These are phyloP conservation scores for Rhizophagus clarus DNA, from an alignment of 192 early-diverging fungal species.

Conservation along the genomic window DNA sequence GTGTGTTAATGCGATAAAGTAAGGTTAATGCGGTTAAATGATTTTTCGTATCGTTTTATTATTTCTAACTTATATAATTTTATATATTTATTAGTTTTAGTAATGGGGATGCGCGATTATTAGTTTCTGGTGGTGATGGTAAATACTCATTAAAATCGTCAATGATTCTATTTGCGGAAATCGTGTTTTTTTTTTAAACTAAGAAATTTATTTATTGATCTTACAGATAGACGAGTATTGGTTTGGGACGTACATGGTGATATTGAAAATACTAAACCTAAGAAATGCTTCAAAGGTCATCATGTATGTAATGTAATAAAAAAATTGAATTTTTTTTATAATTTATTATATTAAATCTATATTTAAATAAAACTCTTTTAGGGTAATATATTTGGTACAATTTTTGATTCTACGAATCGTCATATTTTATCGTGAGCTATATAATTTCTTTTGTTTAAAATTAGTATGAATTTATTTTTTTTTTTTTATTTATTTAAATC, in stretches of 20 bases:
- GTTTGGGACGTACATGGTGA: not conserved
- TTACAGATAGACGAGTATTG: not conserved
- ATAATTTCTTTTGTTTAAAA: not conserved
- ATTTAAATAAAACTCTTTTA: not conserved
- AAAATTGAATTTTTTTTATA: not conserved
- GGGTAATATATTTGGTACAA: not conserved
- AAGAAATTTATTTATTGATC: not conserved
- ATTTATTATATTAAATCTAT: not conserved
- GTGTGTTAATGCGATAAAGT: not conserved
- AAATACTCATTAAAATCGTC: not conserved
- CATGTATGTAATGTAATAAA: not conserved
- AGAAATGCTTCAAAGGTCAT: constrained; percentile 2
- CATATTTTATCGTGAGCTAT: constrained; percentile 1
- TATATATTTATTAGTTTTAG: constrained; percentile 7
- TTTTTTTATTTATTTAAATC: too few relatives aligned
- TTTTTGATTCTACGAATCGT: constrained; percentile 1
- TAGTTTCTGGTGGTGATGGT: not conserved
- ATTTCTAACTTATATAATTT: not conserved
- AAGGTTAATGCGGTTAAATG: not conserved
- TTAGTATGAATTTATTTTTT: not conserved
- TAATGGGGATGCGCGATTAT: not conserved
- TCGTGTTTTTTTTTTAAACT: not conserved
- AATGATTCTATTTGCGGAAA: not conserved
- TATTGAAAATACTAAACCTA: not conserved
- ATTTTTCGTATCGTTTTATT: not conserved